phyloP scores from a whole-genome alignment of 495 filamentous ascomycete species.

The Cladorrhinum samala region DNA sequence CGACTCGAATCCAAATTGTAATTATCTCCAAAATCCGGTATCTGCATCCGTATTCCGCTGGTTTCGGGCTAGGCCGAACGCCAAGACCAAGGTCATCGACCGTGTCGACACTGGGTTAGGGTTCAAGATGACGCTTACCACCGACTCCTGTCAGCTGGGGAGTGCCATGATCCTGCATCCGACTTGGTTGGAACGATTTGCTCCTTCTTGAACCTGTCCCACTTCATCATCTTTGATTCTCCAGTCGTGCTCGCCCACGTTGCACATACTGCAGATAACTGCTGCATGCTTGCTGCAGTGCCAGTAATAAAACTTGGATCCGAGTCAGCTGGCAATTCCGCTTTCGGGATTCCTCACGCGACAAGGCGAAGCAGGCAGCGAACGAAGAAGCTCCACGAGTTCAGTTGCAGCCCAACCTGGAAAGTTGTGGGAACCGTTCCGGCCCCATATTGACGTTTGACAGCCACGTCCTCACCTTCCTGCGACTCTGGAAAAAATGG shows the following conservation, averaged over 20 bases:
- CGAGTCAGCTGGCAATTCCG: neutral
- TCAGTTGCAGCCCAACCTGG: neutral
- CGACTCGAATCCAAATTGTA: no score
- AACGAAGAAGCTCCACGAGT: neutral
- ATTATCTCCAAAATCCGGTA: no score
- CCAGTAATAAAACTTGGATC: neutral
- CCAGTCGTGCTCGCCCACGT: conserved; percentile 6
- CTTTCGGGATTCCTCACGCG: neutral
- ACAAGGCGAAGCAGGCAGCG: neutral
- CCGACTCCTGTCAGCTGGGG: no score
- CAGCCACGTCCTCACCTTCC: neutral
- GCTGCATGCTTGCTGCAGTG: neutral
- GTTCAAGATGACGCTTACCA: no score
- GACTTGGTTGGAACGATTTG: neutral
- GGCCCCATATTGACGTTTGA: neutral
- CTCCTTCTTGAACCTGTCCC: neutral
- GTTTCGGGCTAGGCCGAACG: no score
- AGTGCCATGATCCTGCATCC: neutral
- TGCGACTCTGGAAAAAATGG: conserved; percentile 12
- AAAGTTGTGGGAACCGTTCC: neutral
- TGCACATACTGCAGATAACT: neutral
- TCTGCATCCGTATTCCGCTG: no score
- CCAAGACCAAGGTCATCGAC: no score
- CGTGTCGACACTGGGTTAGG: no score
- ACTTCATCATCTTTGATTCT: neutral